Evolutionary conservation across 1,284 basidiomycete genomes (phyloP).

Genomic region (Ceratobasidium sp.): DNA sequence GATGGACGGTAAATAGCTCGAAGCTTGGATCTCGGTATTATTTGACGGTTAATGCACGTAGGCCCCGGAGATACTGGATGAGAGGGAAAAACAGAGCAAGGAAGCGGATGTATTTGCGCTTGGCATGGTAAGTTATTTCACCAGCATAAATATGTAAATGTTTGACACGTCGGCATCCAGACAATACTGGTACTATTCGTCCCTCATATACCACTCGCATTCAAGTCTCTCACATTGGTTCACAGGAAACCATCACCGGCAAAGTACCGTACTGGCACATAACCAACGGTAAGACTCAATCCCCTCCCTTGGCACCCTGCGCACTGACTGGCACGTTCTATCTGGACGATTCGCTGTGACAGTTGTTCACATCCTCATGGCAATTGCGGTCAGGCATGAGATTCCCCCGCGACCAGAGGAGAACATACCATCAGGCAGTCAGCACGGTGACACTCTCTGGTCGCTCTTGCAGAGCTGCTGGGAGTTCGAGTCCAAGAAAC

Average conservation of each 20-base stretch:
- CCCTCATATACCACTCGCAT: too few species aligned
- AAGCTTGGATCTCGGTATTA: background rate
- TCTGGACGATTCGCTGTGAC: background rate
- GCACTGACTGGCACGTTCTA: background rate
- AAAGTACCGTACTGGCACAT: background rate
- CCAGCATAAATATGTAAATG: too few species aligned
- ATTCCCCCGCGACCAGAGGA: background rate
- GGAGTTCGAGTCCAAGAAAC: too few species aligned
- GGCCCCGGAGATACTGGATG: conserved; percentile 7
- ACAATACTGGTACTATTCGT: too few species aligned
- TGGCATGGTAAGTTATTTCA: too few species aligned
- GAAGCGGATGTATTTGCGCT: too few species aligned
- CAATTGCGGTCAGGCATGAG: background rate
- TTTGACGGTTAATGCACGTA: background rate
- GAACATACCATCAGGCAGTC: background rate
- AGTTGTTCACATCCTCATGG: background rate
- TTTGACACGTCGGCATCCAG: too few species aligned
- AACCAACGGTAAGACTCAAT: background rate
- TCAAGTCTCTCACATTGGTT: background rate
- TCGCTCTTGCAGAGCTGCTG: too few species aligned
- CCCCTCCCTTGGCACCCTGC: background rate
- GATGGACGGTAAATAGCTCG: background rate
- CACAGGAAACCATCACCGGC: background rate
- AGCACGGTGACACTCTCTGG: background rate
- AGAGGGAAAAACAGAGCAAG: background rate